These are phyloP conservation scores for Truncatella angustata DNA, from an alignment of 2,329 filamentous ascomycete genomes.

Conservation along the genomic window DNA sequence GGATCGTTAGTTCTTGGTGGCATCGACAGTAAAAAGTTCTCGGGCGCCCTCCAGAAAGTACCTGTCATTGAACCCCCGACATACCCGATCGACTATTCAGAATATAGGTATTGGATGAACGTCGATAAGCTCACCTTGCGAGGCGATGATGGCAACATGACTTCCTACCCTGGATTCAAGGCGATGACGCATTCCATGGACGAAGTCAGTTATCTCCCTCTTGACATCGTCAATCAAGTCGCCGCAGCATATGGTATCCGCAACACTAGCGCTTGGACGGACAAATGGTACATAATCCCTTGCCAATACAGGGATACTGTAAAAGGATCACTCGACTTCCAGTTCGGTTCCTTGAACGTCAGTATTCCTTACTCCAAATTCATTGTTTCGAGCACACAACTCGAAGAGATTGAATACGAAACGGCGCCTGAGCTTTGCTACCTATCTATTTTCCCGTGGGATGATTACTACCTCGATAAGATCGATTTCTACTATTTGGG, in stretches of 20 bases:
- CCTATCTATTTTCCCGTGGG: constrained; percentile 5
- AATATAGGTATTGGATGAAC: constrained; percentile 5
- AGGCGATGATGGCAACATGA: not conserved
- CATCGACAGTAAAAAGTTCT: constrained; percentile 44
- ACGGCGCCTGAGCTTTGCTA: not conserved
- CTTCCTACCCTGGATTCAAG: not conserved
- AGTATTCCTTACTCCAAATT: constrained; percentile 7
- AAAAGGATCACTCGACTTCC: constrained; percentile 1
- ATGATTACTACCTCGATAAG: not conserved
- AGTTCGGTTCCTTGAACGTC: constrained; percentile 7
- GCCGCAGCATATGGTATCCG: constrained; percentile 14
- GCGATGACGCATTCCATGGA: not conserved
- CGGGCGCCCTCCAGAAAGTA: constrained; percentile 28
- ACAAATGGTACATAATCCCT: constrained; percentile 7
- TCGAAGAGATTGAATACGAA: not conserved
- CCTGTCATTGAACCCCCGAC: constrained; percentile 4
- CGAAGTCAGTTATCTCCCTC: constrained; percentile 1
- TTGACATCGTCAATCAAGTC: not conserved
- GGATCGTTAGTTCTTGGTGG: constrained; percentile 42
- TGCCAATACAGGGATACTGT: not conserved
- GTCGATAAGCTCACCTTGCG: not conserved
- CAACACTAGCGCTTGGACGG: not conserved
- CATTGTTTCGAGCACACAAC: not conserved
- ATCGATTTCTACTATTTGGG: constrained; percentile 9
- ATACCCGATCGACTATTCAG: not conserved